Evolutionary conservation across 345 rosid genomes (phyloP).

Genomic region (Citrus unshiu): DNA sequence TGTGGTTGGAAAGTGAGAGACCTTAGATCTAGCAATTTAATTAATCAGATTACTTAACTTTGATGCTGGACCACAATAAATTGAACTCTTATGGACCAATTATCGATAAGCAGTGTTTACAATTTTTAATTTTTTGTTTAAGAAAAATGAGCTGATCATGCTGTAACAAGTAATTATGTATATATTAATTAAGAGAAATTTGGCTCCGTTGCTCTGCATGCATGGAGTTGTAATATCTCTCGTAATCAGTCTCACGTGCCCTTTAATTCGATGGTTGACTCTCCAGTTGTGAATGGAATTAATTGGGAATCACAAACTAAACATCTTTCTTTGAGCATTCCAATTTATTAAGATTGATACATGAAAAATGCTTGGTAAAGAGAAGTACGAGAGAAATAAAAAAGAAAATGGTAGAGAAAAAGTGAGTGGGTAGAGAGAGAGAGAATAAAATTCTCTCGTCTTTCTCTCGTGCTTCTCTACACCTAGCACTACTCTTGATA

Average conservation of each 20-base stretch:
- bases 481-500: too few relatives aligned
- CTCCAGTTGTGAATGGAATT: slow-evolving; percentile 18
- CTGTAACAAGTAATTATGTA: too few relatives aligned
- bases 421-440: too few relatives aligned
- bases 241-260: slow-evolving; percentile 25
- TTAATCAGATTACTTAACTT: background rate
- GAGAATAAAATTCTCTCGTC: too few relatives aligned
- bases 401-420: too few relatives aligned
- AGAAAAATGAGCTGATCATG: too few relatives aligned
- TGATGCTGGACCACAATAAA: background rate
- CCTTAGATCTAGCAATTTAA: slow-evolving; percentile 16
- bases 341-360: background rate
- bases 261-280: slow-evolving; percentile 27
- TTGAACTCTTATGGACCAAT: background rate
- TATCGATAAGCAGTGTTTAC: background rate
- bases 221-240: background rate
- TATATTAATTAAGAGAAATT: too few relatives aligned
- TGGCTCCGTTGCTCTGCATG: background rate
- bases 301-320: slow-evolving; percentile 15
- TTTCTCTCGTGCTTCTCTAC: too few relatives aligned
- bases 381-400: too few relatives aligned
- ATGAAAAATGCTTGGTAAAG: too few relatives aligned
- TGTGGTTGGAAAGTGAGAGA: slow-evolving; percentile 20
- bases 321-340: background rate
- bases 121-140: too few relatives aligned